Conservation (phyloP, 1,284 basidiomycete species). For the Sporisorium reilianum region DNA sequence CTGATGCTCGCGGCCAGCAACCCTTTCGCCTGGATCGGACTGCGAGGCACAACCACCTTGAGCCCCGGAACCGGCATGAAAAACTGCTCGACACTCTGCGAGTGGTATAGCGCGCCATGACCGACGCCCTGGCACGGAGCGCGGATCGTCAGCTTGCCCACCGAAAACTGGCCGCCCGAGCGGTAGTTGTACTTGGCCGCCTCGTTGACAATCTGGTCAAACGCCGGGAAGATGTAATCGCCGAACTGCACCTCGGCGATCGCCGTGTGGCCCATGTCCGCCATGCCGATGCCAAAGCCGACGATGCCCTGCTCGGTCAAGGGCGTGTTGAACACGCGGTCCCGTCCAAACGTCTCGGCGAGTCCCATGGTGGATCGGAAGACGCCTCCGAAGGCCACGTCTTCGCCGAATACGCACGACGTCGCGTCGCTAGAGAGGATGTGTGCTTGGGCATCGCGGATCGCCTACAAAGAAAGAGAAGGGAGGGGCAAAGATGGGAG, state of each 20-base stretch:
- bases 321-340: slow-evolving; percentile 56
- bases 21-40: slow-evolving; percentile 94
- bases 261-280: slow-evolving; percentile 91
- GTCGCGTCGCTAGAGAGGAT: slow-evolving; percentile 75
- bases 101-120: slow-evolving; percentile 85
- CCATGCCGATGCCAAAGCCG: slow-evolving; percentile 91
- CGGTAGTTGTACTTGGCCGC: slow-evolving; percentile 93
- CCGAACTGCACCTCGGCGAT: slow-evolving; percentile 88
- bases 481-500: neutral
- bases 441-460: slow-evolving; percentile 62
- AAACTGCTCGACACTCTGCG: slow-evolving; percentile 92
- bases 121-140: slow-evolving; percentile 70
- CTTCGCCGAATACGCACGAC: slow-evolving; percentile 85
- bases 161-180: slow-evolving; percentile 84
- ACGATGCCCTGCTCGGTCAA: slow-evolving; percentile 80
- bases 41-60: slow-evolving; percentile 92
- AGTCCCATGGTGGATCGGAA: slow-evolving; percentile 91
- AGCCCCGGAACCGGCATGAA: slow-evolving; percentile 86
- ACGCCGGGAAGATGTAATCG: slow-evolving; percentile 58
- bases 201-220: slow-evolving; percentile 86
- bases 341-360: slow-evolving; percentile 82
- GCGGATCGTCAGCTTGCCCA: slow-evolving; percentile 86
- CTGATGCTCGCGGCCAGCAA: slow-evolving; percentile 85
- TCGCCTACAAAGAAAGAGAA: slow-evolving; percentile 44
- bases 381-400: slow-evolving; percentile 81